Evolutionary conservation across 331 rosid species (phyloP).

Genomic region (Saraca asoca): DNA sequence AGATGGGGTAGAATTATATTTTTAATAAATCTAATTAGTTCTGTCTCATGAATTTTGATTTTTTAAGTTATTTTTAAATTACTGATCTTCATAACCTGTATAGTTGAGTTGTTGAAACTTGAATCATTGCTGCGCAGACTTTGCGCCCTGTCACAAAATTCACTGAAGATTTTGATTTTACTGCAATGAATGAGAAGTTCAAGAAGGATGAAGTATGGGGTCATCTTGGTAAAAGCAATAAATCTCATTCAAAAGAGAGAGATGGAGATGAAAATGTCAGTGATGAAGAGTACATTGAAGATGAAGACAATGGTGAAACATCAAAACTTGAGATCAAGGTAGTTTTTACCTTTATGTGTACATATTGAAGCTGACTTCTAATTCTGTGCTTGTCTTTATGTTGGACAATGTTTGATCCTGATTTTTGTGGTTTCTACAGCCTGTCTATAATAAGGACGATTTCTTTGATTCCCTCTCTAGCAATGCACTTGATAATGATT

Average conservation of each 20-base stretch:
- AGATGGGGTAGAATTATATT: neutral
- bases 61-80: neutral
- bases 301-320: constrained; percentile 46
- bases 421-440: constrained; percentile 38
- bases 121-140: constrained; percentile 45
- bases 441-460: constrained; percentile 68
- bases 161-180: constrained; percentile 78
- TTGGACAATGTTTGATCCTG: constrained; percentile 27
- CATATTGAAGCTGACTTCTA: neutral
- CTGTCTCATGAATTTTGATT: neutral
- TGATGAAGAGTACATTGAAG: constrained; percentile 51
- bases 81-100: constrained; percentile 7
- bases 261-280: constrained; percentile 46
- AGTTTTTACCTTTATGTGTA: constrained; percentile 14
- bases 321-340: constrained; percentile 45
- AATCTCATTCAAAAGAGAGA: constrained; percentile 45
- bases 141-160: constrained; percentile 52
- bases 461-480: constrained; percentile 66
- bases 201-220: constrained; percentile 90
- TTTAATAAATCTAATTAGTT: constrained; percentile 4
- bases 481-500: constrained; percentile 40
- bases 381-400: constrained; percentile 1
- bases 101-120: constrained; percentile 28
- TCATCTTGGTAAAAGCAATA: constrained; percentile 65
- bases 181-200: constrained; percentile 77